A percentile compares a stretch with the other conserved stretches of the same genome.
Evolutionary conservation across 768 basidiomycete genomes (phyloP).

Genomic region (Suillus hirtellus): DNA sequence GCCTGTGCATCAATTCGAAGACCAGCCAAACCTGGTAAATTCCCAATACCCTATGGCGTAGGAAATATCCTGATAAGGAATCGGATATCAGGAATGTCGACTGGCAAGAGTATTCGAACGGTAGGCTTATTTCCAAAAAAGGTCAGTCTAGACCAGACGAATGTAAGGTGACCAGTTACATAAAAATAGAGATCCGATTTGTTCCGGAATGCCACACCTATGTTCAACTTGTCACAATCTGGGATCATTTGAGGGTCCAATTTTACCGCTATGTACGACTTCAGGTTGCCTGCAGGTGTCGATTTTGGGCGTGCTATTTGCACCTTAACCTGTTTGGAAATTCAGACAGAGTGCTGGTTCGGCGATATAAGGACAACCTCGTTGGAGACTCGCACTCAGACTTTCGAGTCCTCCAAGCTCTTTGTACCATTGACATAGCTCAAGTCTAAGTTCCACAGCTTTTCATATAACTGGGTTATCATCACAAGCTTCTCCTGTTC

Average conservation of each 20-base stretch:
- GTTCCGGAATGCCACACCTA: background rate
- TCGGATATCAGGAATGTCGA: too few species aligned
- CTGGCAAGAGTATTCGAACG: too few species aligned
- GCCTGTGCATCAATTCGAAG: too few species aligned
- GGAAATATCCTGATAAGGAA: too few species aligned
- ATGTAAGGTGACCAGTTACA: too few species aligned
- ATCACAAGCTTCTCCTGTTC: background rate
- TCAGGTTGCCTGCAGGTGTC: background rate
- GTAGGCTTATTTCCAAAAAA: too few species aligned
- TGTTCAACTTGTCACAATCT: slow-evolving; percentile 4
- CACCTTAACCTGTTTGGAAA: background rate
- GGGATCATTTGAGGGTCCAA: background rate
- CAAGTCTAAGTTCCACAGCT: too few species aligned
- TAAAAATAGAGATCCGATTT: too few species aligned
- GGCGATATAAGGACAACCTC: background rate
- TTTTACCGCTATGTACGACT: background rate
- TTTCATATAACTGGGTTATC: too few species aligned
- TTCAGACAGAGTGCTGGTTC: background rate
- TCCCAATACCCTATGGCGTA: too few species aligned
- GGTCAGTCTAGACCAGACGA: too few species aligned
- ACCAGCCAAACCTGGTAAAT: too few species aligned
- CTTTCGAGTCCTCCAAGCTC: background rate
- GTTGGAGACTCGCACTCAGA: background rate
- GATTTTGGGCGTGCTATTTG: background rate
- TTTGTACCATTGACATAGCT: background rate